Base-by-base conservation (phyloP, 495 filamentous ascomycete species). In the Achaetomiella virescens region DNA sequence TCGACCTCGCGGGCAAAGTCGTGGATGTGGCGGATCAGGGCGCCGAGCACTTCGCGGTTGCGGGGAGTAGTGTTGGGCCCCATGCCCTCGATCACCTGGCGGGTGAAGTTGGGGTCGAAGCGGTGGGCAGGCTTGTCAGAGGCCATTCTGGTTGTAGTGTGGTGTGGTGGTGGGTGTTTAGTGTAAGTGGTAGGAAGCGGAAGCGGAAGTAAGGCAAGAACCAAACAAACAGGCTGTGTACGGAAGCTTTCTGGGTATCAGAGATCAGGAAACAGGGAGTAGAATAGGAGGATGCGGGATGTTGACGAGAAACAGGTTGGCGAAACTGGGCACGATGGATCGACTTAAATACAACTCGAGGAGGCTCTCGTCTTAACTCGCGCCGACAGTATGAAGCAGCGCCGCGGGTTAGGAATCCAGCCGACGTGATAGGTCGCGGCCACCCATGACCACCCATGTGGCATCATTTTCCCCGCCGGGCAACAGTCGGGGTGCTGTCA, bases 1-100 rank as follows among this genome's bases (percentile, higher is more conserved):
- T 91, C 85, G 60, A 88, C 83, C 72, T 92, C 88, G 54, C 88
- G 85, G 44, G 87, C 81, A 63, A 92, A 92, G 71, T 90, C 86
- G 76, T 92, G 88, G 52, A 92, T 77, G 74, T 90, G 87, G 40
- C 75, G 77, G 71, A 91, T 85, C 58, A 91, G 69, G 29, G 82
- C 72, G 46, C 78, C 70, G 60, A 91, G 70, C 60, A 92, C 72
- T 48, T 81, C 72, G 44, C 84, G 83, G 68, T 84, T 78, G 47
- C 88, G 84, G 52, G 81, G 79, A 54, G 80, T 80, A 24, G 82
- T 83, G 50, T 87, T 85, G 64, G 88, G 84, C 43, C 87, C 84
- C 75, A 90, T 91, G 65, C 83, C 75, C 60, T 89, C 80, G 65
- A 91, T 71, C 65, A 90, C 85, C 71, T 79, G 75, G 64, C 83